Base-by-base conservation (phyloP, 495 filamentous ascomycete species). In the Lasiosphaeria hispida region DNA sequence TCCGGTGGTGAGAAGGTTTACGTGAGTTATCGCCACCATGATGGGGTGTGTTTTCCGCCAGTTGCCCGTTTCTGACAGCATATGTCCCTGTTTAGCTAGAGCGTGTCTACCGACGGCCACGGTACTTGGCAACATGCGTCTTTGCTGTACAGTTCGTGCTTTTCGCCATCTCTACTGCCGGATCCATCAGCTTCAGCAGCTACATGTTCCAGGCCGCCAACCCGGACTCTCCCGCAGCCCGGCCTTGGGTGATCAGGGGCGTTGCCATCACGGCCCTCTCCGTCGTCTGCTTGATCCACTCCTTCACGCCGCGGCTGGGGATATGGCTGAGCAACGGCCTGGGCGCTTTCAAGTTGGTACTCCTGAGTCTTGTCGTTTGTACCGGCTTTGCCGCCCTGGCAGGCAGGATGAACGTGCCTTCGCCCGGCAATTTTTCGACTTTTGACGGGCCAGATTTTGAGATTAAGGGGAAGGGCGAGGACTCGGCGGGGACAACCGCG, bases 261-360 rank as follows among this genome's bases (percentile, higher is more conserved):
- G 68, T 74, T 19, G 63, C 70, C 48, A 59, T 73, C 13, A 61
- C 62, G 8, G 58, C 67, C 62, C 72, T 87, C 23, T 80, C 85
- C 0, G 59, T 76, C 35, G 81, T 84, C 0, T 83, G 83, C 60
- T 64, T 84, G 7, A 74, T 88, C 45, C 84, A 88, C 55, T 63
- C 81, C 0, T 70, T 79, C 11, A 72, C 80, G 1, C 72, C 84
- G n/a, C 82, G 86, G 63, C 79, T 80, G 75, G 85, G 85, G 10
- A 80, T 88, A 55, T 78, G 80, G 55, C 67, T 88, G 1, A 78
- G 79, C 50, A 87, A 87, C 67, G 59, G 79, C 2, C 77, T 89
- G 4, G 86, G 83, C 14, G 71, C 81, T 17, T 77, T 87, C 70
- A 89, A 89, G 67, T 73, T 88, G 13, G 63, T 83, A 7, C 74